These are phyloP conservation scores for Populus pruinosa DNA, from an alignment of 345 rosid species.

Conservation along the genomic window DNA sequence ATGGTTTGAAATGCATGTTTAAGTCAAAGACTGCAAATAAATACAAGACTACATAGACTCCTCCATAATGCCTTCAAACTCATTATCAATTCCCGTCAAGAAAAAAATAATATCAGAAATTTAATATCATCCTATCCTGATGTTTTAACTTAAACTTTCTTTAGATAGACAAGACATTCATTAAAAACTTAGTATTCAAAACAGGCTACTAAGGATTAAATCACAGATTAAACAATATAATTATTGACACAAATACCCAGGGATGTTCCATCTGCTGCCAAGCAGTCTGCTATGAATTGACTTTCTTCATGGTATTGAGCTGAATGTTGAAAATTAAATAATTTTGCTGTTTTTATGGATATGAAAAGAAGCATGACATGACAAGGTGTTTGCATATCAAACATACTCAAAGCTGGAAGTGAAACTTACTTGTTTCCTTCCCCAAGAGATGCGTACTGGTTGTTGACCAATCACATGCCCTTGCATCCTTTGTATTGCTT, in stretches of 20 bases:
- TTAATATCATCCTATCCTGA: background rate
- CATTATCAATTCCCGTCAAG: background rate
- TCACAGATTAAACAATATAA: background rate
- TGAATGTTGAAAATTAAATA: background rate
- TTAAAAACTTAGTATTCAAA: background rate
- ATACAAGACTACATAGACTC: background rate
- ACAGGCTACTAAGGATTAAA: background rate
- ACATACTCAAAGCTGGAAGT: slow-evolving; percentile 7
- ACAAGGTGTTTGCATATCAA: background rate
- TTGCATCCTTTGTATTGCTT: slow-evolving; percentile 85
- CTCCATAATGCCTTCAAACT: background rate
- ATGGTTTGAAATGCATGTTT: background rate
- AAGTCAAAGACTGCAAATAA: background rate
- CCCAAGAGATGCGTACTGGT: slow-evolving; percentile 75
- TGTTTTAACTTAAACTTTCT: background rate
- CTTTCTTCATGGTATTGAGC: background rate
- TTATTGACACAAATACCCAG: background rate
- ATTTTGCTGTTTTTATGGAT: slow-evolving; percentile 2
- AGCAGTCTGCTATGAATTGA: background rate
- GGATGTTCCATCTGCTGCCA: background rate
- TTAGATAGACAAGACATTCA: background rate
- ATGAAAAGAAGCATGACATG: background rate
- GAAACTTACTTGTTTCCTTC: slow-evolving; percentile 68
- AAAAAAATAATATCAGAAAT: background rate
- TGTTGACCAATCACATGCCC: slow-evolving; percentile 92